Base-by-base conservation (phyloP, 192 early-diverging fungal species). In the Coemansia sp. region DNA sequence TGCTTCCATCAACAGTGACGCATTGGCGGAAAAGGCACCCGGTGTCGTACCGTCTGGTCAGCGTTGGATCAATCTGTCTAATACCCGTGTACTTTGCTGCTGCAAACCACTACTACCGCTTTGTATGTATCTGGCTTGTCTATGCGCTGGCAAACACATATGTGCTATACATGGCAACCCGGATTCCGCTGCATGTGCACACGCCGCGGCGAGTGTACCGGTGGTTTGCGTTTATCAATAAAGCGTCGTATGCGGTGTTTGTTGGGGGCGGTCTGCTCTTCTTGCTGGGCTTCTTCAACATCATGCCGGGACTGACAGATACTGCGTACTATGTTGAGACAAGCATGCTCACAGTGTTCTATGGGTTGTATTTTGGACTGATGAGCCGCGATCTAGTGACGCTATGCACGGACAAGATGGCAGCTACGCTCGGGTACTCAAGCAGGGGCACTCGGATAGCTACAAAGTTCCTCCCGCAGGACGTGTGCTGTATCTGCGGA, bases 141-240 rank as follows among this genome's bases (percentile, higher is more conserved):
- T 83, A 74, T 62, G 65, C 72, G 8, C 43, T 63, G 0, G 75
- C 65, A 37, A 83, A 71, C 59, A 61, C 66, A 2, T 77, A 77
- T 39, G 42, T 84, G 9, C 53, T 84, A 39, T 76, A 72, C 42
- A 43, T 71, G 65, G 76, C 81, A 15, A 76, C 77, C 38, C 74
- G 74, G 12, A 62, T 56, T 26, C 82, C 82, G 6, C 42, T 84
- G 62, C 60, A 70, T 41, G 67, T 54, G 54, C 67, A 45, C 43
- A 77, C 82, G 42, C 82, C 82, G 45, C 68, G 82, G 12, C 52
- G 69, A 12, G 78, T 84, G 64, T 80, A 84, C 49, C 71, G 71
- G 69, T 84, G 82, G 82, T 76, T 77, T 66, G 71, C 82, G 23
- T 61, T 80, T 11, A 76, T 69, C 52, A 80, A 84, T 66, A 76